Conservation (phyloP, 331 rosid species). For the Arachis monticola region DNA sequence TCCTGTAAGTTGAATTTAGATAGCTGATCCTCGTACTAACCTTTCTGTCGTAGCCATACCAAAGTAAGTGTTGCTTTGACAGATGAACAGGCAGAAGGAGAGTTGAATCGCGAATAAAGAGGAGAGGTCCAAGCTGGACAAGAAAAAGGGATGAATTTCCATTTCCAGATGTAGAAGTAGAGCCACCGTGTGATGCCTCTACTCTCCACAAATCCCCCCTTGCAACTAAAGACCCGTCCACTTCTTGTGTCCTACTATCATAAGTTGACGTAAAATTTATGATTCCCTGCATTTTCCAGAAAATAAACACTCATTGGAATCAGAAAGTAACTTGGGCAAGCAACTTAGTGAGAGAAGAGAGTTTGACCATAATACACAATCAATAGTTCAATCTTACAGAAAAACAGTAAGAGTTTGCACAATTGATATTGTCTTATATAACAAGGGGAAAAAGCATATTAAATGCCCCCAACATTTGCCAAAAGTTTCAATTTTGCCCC, state of each 20-base stretch:
- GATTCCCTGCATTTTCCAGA: slow-evolving; percentile 58
- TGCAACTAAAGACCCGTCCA: slow-evolving; percentile 85
- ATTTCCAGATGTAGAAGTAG: slow-evolving; percentile 79
- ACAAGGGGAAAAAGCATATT: background rate
- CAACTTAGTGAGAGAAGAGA: slow-evolving; percentile 1
- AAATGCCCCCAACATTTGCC: too few relatives aligned
- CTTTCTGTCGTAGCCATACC: slow-evolving; percentile 99
- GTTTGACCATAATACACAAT: background rate
- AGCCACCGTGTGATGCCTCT: slow-evolving; percentile 87
- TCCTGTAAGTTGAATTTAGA: background rate
- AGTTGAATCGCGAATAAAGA: slow-evolving; percentile 88
- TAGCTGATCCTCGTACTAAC: slow-evolving; percentile 48
- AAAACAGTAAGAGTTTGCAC: slow-evolving; percentile 25
- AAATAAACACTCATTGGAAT: slow-evolving; percentile 36
- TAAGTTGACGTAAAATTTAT: slow-evolving; percentile 79
- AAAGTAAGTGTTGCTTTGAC: slow-evolving; percentile 94
- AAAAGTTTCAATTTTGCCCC: too few relatives aligned
- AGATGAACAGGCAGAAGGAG: slow-evolving; percentile 95
- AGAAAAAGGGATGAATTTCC: slow-evolving; percentile 85
- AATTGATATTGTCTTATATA: background rate
- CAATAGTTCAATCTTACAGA: background rate
- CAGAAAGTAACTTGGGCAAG: slow-evolving; percentile 7
- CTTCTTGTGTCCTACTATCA: slow-evolving; percentile 85
- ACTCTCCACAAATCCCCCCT: slow-evolving; percentile 98
- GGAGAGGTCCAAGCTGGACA: slow-evolving; percentile 95